A percentile compares a stretch with the other conserved stretches of the same genome.
phyloP scores from a whole-genome alignment of 140 eudicot species.

The Erigeron philadelphicus region DNA sequence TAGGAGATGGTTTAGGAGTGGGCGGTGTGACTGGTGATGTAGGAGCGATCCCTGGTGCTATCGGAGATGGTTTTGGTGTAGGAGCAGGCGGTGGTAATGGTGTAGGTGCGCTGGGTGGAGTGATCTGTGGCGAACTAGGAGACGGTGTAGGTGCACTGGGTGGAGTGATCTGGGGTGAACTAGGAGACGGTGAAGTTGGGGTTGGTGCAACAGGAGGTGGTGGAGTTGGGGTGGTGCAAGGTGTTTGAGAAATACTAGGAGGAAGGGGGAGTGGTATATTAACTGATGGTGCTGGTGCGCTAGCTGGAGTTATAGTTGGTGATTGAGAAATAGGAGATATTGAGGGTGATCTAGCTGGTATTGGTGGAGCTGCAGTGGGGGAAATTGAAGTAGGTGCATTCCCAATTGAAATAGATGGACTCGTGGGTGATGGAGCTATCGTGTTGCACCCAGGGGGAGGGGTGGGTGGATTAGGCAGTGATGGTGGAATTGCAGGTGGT shows the following conservation, averaged over 20 bases:
- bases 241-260: not conserved
- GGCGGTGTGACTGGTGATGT: not conserved
- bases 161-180: constrained; percentile 10
- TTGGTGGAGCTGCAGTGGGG: not conserved
- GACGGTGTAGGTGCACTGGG: not conserved
- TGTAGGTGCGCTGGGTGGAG: not conserved
- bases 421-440: not conserved
- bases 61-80: not conserved
- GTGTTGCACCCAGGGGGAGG: not conserved
- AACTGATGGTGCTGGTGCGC: not conserved
- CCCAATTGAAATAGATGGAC: not conserved
- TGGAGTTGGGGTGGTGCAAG: not conserved
- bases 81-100: not conserved
- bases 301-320: not conserved
- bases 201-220: constrained; percentile 5
- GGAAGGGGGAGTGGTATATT: not conserved
- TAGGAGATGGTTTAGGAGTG: not conserved
- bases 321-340: too few relatives aligned
- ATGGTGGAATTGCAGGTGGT: not conserved
- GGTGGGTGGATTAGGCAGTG: not conserved
- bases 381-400: not conserved
- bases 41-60: not conserved
- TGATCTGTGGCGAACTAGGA: not conserved
- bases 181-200: constrained; percentile 16
- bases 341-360: not conserved